Evolutionary conservation across 768 basidiomycete genomes (phyloP).

Genomic region (Mycena galericulata): DNA sequence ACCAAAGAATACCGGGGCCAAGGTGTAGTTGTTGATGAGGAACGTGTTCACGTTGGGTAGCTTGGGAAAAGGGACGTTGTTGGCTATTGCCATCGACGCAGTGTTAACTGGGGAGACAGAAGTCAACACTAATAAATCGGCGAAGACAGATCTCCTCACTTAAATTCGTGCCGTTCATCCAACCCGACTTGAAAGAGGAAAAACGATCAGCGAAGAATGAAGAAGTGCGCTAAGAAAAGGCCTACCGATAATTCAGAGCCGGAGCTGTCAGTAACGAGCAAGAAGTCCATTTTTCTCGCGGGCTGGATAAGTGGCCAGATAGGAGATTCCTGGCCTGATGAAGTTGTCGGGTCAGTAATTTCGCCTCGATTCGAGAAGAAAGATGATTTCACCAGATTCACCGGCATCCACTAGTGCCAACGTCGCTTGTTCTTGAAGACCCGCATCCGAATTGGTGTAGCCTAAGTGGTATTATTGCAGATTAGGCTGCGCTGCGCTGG

Average conservation of each 20-base stretch:
- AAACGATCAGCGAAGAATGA: slow-evolving; percentile 11
- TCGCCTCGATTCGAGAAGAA: too few species aligned
- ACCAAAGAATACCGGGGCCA: too few species aligned
- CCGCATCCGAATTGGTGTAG: slow-evolving; percentile 9
- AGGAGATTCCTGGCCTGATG: slow-evolving; percentile 18
- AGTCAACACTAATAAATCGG: too few species aligned
- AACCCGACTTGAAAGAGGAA: slow-evolving; percentile 14
- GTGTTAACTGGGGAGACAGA: slow-evolving; percentile 19
- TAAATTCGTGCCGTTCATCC: too few species aligned
- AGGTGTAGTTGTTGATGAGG: too few species aligned
- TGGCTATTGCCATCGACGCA: slow-evolving; percentile 19
- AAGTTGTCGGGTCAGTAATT: too few species aligned
- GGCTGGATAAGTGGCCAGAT: slow-evolving; percentile 24
- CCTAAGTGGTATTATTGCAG: slow-evolving; percentile 12
- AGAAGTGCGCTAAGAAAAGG: not conserved
- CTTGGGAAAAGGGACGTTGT: slow-evolving; percentile 20
- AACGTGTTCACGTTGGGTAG: slow-evolving; percentile 15
- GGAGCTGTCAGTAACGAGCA: slow-evolving; percentile 21
- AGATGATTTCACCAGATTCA: too few species aligned
- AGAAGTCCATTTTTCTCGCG: slow-evolving; percentile 19
- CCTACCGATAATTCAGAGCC: too few species aligned
- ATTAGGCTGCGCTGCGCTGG: slow-evolving; percentile 2
- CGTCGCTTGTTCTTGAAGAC: slow-evolving; percentile 16
- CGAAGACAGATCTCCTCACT: too few species aligned
- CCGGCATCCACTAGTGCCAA: slow-evolving; percentile 16